Evolutionary conservation across 495 filamentous ascomycete genomes (phyloP).

Genomic region (Aspergillus saccharolyticus): DNA sequence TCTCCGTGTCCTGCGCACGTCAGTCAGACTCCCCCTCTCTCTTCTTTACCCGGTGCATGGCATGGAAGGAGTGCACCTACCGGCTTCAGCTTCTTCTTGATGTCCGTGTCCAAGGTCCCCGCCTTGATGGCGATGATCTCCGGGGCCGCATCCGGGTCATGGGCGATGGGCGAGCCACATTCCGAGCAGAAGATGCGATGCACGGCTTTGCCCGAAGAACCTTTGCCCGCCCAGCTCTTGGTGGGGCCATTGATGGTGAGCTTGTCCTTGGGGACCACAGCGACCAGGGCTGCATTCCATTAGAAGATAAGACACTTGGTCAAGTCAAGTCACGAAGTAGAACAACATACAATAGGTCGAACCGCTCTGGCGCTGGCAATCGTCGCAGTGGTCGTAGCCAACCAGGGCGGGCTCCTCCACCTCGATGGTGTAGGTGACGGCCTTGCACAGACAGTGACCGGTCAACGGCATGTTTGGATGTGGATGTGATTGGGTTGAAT

Average conservation of each 20-base stretch:
- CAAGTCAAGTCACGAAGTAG: too few relatives aligned
- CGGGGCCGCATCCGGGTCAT: constrained; percentile 62
- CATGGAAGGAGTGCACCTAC: constrained; percentile 26
- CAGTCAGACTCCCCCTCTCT: not conserved
- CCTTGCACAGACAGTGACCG: constrained; percentile 67
- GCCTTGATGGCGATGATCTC: constrained; percentile 66
- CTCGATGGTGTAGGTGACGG: constrained; percentile 59
- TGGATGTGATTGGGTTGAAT: constrained; percentile 19
- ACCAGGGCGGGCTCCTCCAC: constrained; percentile 49
- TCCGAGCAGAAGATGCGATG: constrained; percentile 65
- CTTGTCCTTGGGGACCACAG: constrained; percentile 59
- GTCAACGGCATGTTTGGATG: constrained; percentile 60
- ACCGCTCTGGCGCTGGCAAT: constrained; percentile 65
- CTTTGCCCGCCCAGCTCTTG: constrained; percentile 56
- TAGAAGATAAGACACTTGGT: too few relatives aligned
- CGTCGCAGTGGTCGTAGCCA: constrained; percentile 67
- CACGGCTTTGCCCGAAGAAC: constrained; percentile 52
- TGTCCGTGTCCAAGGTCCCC: constrained; percentile 54
- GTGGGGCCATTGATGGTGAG: constrained; percentile 55
- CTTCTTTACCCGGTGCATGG: too few relatives aligned
- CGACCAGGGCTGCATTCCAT: constrained; percentile 55
- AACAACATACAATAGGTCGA: constrained; percentile 57
- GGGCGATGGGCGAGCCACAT: constrained; percentile 65
- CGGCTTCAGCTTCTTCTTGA: constrained; percentile 65
- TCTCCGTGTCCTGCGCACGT: constrained; percentile 54